These are phyloP conservation scores for Tulasnella sp. DNA, from an alignment of 768 basidiomycete species.

Conservation along the genomic window DNA sequence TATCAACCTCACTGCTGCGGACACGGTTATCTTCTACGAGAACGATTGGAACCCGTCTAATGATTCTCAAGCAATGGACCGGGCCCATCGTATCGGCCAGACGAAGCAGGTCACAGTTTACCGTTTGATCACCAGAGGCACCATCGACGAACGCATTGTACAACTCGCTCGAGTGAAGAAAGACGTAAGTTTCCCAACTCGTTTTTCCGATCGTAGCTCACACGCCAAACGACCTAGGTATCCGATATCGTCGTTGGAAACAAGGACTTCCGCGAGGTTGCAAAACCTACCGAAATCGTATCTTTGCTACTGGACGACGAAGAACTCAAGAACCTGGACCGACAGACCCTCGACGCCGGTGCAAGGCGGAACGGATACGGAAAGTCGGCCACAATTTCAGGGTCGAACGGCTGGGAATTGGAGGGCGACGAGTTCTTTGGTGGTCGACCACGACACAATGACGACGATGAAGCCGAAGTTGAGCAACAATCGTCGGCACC, in stretches of 20 bases:
- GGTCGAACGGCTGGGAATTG: conserved; percentile 5
- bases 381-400: neutral
- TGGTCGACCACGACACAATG: conserved; percentile 6
- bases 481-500: neutral
- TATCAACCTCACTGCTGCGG: conserved; percentile 91
- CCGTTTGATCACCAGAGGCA: conserved; percentile 83
- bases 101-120: conserved; percentile 97
- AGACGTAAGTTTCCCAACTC: conserved; percentile 47
- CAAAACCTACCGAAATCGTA: conserved; percentile 94
- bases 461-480: conserved; percentile 10
- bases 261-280: conserved; percentile 84
- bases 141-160: conserved; percentile 94
- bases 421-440: conserved; percentile 15
- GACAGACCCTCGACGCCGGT: conserved; percentile 9
- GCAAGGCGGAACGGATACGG: conserved; percentile 3
- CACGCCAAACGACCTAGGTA: conserved; percentile 42
- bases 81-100: conserved; percentile 91
- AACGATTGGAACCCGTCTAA: conserved; percentile 97
- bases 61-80: conserved; percentile 97
- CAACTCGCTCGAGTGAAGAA: conserved; percentile 94
- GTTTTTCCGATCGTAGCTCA: neutral
- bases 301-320: conserved; percentile 90
- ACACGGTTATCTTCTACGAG: conserved; percentile 92
- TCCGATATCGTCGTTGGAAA: conserved; percentile 99
- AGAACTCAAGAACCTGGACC: conserved; percentile 39